Evolutionary conservation across 352 stramenopile genomes (phyloP).

Genomic region (Phytopythium helicoides): DNA sequence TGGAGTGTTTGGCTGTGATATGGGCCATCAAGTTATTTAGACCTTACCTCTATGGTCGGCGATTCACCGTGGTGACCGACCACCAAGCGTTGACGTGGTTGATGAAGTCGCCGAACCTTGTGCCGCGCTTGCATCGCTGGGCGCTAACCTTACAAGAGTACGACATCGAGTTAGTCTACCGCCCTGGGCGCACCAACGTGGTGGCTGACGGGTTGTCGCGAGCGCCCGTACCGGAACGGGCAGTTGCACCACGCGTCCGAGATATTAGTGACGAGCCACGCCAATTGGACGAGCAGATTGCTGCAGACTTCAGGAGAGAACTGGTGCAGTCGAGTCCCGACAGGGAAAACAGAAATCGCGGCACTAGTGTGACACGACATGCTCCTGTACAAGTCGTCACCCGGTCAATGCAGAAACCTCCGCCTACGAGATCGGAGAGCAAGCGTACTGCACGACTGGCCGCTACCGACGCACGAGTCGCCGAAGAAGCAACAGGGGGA

Average conservation of each 20-base stretch:
- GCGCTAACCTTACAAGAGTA: slow-evolving; percentile 20
- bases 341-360: too few relatives aligned
- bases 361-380: too few relatives aligned
- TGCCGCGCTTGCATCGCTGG: slow-evolving; percentile 10
- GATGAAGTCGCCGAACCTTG: slow-evolving; percentile 9
- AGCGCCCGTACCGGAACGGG: slow-evolving; percentile 1
- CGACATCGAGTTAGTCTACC: slow-evolving; percentile 15
- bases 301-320: too few relatives aligned
- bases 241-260: not conserved
- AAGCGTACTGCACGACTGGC: too few relatives aligned
- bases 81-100: slow-evolving; percentile 21
- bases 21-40: slow-evolving; percentile 23
- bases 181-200: slow-evolving; percentile 7
- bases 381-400: too few relatives aligned
- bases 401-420: too few relatives aligned
- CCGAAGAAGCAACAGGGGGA: too few relatives aligned
- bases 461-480: too few relatives aligned
- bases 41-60: slow-evolving; percentile 14
- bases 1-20: slow-evolving; percentile 22
- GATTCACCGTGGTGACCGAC: slow-evolving; percentile 18
- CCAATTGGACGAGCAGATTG: too few relatives aligned
- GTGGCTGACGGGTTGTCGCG: slow-evolving; percentile 20
- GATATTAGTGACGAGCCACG: too few relatives aligned
- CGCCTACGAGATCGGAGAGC: too few relatives aligned
- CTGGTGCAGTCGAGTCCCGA: too few relatives aligned